Base-by-base conservation (phyloP, 108 stramenopile genomes). In the Epithemia pelagica region DNA sequence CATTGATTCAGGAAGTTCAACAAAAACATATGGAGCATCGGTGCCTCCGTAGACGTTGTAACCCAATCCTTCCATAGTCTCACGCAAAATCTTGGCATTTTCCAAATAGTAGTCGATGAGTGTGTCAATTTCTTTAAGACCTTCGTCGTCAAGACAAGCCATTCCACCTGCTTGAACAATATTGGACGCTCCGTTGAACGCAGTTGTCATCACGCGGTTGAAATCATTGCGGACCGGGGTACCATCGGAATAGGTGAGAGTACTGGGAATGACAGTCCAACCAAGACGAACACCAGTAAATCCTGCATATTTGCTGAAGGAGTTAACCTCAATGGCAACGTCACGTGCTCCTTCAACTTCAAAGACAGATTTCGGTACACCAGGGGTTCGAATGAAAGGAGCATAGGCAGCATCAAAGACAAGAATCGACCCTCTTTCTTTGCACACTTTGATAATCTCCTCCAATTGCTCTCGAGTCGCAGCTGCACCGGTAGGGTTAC, bases 331-430 rank as follows among this genome's bases (percentile, higher is more conserved):
- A 58, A 98, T 96, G 55, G 96, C 95, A 69, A 93, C 92, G 51
- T 96, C 88, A 31, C 84, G 70, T 26, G 96, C 92, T 58, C 97
- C 97, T 46, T 95, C 94, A 70, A 96, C 91, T 77, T 98, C 97
- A 74, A 94, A 98, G 66, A 98, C 96, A 66, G 87, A 89, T 78
- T 95, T 96, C 59, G 97, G 97, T 22, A 96, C 87, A 63, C 88
- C 94, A 20, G 82, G 78, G 30, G 80, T 69, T 32, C 96, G 95
- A 71, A 98, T 98, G 71, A 98, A 98, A 52, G 97, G 97, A 31
- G 97, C 97, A 72, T 98, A 98, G 37, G 97, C 97, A 8, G 97
- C 97, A 71, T 98, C 97, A 74, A 98, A 98, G 33, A 98, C 92
- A 62, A 92, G 77, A 59, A 92, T 92, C 20, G 85, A 86, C 53